Evolutionary conservation across 768 basidiomycete species (phyloP), one percentile per base, ranked within the genome.

Genomic region (Lentinula edodes): DNA sequence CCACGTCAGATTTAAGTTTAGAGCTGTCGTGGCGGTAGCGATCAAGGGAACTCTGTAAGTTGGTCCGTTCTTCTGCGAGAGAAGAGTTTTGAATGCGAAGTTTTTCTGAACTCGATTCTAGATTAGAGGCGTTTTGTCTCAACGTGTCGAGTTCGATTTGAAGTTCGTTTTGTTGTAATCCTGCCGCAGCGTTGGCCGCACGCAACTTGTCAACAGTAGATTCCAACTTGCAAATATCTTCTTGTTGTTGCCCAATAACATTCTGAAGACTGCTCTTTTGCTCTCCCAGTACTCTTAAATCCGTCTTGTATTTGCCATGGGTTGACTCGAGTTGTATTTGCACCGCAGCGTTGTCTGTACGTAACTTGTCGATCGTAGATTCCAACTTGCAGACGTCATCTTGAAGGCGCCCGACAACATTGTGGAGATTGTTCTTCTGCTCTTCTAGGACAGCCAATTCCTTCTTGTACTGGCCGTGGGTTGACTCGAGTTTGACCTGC

Each of bases 371-470:
- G 28, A 64, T 62, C 8, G 68, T 65, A 3, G 61, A 57, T 57
- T 73, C 71, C 45, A 63, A 35, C 13, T 28, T 35, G 65, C 8
- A 72, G 51, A 32, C 45, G 2, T 58, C 34, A 3, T 57, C 64
- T 6, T 39, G 53, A 10, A 39, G 53, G 12, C 38, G 35, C 8
- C 12, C 53, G 18, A 38, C 18, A 9, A 18, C 35, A n/a, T 56
- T 48, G 48, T 72, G 68, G 1, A 79, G 66, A 12, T 65, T 62
- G 5, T 67, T 36, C 35, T 78, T 80, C 57, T 78, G 76, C 59
- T 79, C 78, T 15, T 75, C 69, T 5, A 82, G 64, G 2, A 79
- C 68, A 0, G 76, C 74, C 8, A 80, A 68, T 52, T 82, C 78
- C 39, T 66, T 63, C 41, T 75, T 71, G 16, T 77, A 64, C 52